These are phyloP conservation scores for Mediolabrus comicus DNA, from an alignment of 108 stramenopile genomes.

Conservation along the genomic window DNA sequence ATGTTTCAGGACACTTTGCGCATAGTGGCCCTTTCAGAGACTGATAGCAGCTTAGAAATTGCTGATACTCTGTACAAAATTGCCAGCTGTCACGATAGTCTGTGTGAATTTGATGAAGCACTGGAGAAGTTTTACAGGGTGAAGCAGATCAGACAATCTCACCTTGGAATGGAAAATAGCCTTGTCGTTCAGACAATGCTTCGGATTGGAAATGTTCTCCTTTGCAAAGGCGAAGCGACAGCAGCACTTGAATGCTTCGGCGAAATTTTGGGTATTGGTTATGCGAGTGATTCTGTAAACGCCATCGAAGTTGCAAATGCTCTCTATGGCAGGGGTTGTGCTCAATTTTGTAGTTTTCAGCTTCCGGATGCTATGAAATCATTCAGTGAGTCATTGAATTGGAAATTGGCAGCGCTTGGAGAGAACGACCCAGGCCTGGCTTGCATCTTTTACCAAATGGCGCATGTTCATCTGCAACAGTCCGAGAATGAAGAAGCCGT, in stretches of 20 bases:
- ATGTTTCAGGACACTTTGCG: constrained; percentile 36
- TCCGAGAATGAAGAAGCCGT: constrained; percentile 35
- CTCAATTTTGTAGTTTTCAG: constrained; percentile 37
- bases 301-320: constrained; percentile 44
- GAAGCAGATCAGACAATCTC: constrained; percentile 24
- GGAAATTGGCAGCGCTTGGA: constrained; percentile 45
- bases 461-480: constrained; percentile 44
- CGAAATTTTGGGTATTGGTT: constrained; percentile 46
- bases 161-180: constrained; percentile 25
- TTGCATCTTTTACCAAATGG: constrained; percentile 51
- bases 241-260: constrained; percentile 39
- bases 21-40: constrained; percentile 12
- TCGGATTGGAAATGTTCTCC: constrained; percentile 42
- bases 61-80: constrained; percentile 48
- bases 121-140: constrained; percentile 36
- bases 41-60: constrained; percentile 26
- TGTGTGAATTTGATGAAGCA: constrained; percentile 46
- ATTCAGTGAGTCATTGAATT: constrained; percentile 47
- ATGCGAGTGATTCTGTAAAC: constrained; percentile 37
- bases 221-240: constrained; percentile 36
- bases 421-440: constrained; percentile 44
- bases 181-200: constrained; percentile 41
- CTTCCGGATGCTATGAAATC: constrained; percentile 52
- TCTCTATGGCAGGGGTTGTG: constrained; percentile 50
- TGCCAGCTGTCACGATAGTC: constrained; percentile 51